Base-by-base conservation (phyloP, 2,329 filamentous ascomycete species). In the Aspergillus latus region DNA sequence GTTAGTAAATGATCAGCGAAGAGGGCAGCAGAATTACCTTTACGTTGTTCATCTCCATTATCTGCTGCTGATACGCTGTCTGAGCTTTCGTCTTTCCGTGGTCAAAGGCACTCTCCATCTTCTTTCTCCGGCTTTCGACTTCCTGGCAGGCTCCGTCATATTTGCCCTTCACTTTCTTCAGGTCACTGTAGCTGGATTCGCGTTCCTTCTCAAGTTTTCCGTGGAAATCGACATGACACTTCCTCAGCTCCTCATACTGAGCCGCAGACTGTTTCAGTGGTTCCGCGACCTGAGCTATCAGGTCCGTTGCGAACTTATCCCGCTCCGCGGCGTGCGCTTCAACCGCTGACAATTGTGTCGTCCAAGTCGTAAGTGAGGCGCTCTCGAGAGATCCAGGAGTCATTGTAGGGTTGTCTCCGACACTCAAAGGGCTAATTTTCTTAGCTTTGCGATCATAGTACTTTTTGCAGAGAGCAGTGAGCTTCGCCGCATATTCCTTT, bases 401-500 rank as follows among this genome's bases (percentile, higher is more conserved):
- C 82, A 97, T 88, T 57, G 86, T 85, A 37, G 94, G 94, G 26
- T 87, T 94, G 68, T 99, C 94, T 68, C 94, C 94, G 52, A 97
- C 94, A 71, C 92, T 97, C 66, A 99, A 75, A 67, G 82, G 88
- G 64, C 91, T 88, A 43, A 88, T 88, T 78, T 94, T 97, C 76
- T 88, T 92, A 46, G 90, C 86, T 80, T 97, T 99, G 80, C 95
- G 95, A 69, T 99, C 95, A 70, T 91, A 94, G 79, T 97, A 97
- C 74, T 94, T 97, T 80, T 94, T 96, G 54, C 93, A 94, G 49
- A 99, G 80, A 2, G 86, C 86, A 64, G 85, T 89, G 62, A 99
- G 85, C 76, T 93, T 97, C 62, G 88, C 83, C 67, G 90, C 89
- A 74, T 99, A 97, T 73, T 99, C 95, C 77, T 96, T 97, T 78